Evolutionary conservation across 768 basidiomycete genomes (phyloP).

Genomic region (Mycena galopus): DNA sequence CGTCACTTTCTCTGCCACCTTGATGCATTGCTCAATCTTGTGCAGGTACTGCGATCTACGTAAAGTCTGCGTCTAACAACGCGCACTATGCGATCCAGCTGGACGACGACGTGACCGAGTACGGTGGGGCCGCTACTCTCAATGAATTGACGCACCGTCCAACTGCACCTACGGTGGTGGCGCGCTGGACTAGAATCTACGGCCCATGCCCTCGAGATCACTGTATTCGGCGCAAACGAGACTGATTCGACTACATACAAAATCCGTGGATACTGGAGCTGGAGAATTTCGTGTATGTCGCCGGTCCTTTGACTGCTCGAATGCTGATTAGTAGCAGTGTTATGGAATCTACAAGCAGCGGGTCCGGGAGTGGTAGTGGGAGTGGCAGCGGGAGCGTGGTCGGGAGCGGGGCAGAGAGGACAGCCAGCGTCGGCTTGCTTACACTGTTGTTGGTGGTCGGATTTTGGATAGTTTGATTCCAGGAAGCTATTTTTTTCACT

Average conservation of each 20-base stretch:
- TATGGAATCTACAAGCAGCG: neutral
- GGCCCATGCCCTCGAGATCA: neutral
- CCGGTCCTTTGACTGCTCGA: too few relatives aligned
- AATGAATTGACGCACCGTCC: neutral
- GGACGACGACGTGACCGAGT: neutral
- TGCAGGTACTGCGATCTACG: neutral
- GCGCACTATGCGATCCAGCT: slow-evolving; percentile 1
- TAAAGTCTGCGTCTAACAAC: neutral
- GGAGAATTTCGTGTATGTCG: neutral
- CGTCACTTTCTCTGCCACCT: neutral
- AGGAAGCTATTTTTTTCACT: too few relatives aligned
- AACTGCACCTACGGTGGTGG: slow-evolving; percentile 11
- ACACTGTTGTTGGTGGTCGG: neutral
- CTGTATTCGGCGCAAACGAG: neutral
- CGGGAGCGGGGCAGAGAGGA: neutral
- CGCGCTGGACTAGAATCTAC: neutral
- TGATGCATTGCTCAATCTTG: neutral
- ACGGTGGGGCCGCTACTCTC: neutral
- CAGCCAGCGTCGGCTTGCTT: neutral
- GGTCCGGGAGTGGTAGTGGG: neutral
- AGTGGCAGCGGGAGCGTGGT: neutral
- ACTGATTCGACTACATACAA: neutral
- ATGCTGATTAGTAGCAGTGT: neutral
- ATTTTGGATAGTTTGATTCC: slow-evolving; percentile 14
- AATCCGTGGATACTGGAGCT: neutral